phyloP scores from a whole-genome alignment of 768 basidiomycete species.

The Boletus tylopilopsis region DNA sequence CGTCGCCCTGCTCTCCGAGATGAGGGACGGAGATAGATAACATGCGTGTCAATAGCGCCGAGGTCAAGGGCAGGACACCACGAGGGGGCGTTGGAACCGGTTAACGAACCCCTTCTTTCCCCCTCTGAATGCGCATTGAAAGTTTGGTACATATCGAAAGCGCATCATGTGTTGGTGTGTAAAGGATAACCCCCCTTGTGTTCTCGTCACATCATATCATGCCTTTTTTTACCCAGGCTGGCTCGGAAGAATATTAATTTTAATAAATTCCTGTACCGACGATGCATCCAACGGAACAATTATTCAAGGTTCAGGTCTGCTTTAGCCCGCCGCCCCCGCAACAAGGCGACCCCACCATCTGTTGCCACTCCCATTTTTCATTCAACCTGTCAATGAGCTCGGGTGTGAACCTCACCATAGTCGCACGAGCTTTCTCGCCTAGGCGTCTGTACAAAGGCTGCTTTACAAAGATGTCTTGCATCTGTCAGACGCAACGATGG shows the following conservation, averaged over 20 bases:
- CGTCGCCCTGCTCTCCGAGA: conserved; percentile 9
- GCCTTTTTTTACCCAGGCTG: too few relatives aligned
- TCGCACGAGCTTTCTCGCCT: conserved; percentile 6
- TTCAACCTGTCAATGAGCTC: conserved; percentile 19
- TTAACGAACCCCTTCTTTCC: conserved; percentile 1
- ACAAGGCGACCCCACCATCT: conserved; percentile 10
- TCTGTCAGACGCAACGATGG: too few relatives aligned
- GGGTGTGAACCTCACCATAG: conserved; percentile 16
- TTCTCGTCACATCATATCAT: conserved; percentile 10
- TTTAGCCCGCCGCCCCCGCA: neutral
- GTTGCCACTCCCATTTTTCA: conserved; percentile 15
- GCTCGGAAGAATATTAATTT: conserved; percentile 7
- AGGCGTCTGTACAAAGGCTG: neutral
- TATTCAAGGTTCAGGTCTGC: neutral
- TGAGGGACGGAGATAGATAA: conserved; percentile 9
- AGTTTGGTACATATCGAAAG: conserved; percentile 27
- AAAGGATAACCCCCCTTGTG: conserved; percentile 6
- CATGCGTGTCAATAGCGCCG: conserved; percentile 10
- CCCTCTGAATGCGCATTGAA: conserved; percentile 20
- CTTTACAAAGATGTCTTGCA: too few relatives aligned
- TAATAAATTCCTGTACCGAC: conserved; percentile 6
- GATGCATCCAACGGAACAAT: conserved; percentile 1
- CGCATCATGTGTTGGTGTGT: conserved; percentile 1
- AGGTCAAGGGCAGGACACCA: conserved; percentile 23
- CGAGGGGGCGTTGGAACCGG: conserved; percentile 13